These are phyloP conservation scores for Jacaranda mimosifolia DNA, from an alignment of 257 asterid species.

Conservation along the genomic window DNA sequence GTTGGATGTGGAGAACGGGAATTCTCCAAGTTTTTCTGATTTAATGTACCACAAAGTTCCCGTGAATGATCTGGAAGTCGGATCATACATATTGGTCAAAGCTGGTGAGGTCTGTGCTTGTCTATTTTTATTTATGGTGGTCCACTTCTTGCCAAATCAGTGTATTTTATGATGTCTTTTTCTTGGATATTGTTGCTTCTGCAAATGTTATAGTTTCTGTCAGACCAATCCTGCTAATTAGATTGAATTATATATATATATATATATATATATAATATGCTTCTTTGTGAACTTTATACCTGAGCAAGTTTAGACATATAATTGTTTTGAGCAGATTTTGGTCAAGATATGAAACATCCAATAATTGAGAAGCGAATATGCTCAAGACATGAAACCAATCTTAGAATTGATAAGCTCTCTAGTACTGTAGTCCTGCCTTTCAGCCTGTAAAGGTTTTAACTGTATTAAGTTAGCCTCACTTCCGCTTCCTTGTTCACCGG, in stretches of 20 bases:
- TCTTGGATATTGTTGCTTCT: slow-evolving; percentile 13
- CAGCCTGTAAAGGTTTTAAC: neutral
- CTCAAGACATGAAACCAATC: neutral
- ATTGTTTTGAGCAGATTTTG: neutral
- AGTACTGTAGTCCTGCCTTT: neutral
- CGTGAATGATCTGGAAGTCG: slow-evolving; percentile 79
- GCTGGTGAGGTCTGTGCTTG: slow-evolving; percentile 98
- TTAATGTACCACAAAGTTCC: slow-evolving; percentile 76
- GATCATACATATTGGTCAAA: slow-evolving; percentile 90
- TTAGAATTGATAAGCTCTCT: neutral
- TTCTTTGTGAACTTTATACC: slow-evolving; percentile 1
- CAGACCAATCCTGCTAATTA: slow-evolving; percentile 6
- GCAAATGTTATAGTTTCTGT: neutral
- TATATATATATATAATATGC: slow-evolving; percentile 11
- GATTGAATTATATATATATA: neutral
- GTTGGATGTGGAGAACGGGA: slow-evolving; percentile 64
- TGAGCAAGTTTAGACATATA: neutral
- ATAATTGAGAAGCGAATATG: no score
- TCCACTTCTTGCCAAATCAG: slow-evolving; percentile 13
- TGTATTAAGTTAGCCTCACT: slow-evolving; percentile 6
- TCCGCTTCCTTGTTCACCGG: neutral
- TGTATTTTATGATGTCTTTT: slow-evolving; percentile 2
- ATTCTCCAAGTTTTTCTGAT: slow-evolving; percentile 67
- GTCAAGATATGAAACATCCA: neutral
- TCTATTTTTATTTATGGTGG: slow-evolving; percentile 26